phyloP scores from a whole-genome alignment of 305 asterid genomes.

The Fraxinus baroniana region DNA sequence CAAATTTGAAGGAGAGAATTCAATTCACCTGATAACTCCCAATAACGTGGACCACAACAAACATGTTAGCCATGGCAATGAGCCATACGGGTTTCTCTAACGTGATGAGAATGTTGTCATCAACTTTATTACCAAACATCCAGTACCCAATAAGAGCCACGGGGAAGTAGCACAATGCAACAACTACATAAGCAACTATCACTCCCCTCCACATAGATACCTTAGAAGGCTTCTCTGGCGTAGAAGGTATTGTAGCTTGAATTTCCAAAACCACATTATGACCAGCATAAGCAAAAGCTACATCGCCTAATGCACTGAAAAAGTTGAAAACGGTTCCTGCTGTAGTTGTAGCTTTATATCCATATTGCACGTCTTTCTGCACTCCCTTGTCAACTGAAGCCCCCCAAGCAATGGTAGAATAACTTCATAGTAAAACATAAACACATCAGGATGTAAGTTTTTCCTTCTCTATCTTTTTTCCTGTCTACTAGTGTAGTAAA shows the following conservation, averaged over 20 bases:
- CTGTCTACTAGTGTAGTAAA: not conserved
- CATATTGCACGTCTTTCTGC: conserved; percentile 45
- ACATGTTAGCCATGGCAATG: conserved; percentile 78
- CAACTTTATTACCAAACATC: conserved; percentile 49
- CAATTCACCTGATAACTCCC: conserved; percentile 72
- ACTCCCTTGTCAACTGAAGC: conserved; percentile 54
- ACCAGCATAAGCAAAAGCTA: conserved; percentile 80
- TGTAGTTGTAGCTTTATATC: conserved; percentile 38
- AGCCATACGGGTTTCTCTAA: conserved; percentile 61
- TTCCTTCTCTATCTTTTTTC: not conserved
- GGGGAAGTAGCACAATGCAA: conserved; percentile 72
- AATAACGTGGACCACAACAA: conserved; percentile 71
- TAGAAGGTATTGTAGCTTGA: conserved; percentile 71
- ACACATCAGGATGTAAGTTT: not conserved
- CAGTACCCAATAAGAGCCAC: conserved; percentile 67
- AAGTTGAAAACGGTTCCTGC: conserved; percentile 57
- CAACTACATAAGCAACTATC: conserved; percentile 60
- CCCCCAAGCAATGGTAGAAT: conserved; percentile 72
- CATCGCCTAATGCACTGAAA: conserved; percentile 65
- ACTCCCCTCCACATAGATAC: conserved; percentile 76
- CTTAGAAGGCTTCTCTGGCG: conserved; percentile 70
- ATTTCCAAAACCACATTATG: conserved; percentile 79
- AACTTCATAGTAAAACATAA: conserved; percentile 32
- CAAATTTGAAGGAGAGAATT: not conserved
- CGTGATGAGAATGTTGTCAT: conserved; percentile 48